These are phyloP conservation scores for Rhizopus arrhizus DNA, from an alignment of 371 early-diverging fungal species.

Conservation along the genomic window DNA sequence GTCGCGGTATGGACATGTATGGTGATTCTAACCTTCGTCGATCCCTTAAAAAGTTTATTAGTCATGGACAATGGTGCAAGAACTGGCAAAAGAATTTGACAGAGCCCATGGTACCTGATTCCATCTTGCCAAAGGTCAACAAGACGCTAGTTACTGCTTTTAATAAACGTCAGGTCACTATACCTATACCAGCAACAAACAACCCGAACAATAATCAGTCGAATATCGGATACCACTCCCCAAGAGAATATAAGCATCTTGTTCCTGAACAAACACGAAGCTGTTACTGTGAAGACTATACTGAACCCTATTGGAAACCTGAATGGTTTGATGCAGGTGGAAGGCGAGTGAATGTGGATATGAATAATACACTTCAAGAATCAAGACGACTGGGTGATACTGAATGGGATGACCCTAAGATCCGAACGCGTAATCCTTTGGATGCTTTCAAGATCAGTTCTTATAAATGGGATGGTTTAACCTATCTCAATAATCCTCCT, in stretches of 20 bases:
- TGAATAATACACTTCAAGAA: conserved; percentile 16
- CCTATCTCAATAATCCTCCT: conserved; percentile 38
- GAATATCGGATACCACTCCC: conserved; percentile 16
- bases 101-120: conserved; percentile 5
- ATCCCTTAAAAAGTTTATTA: conserved; percentile 52
- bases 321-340: conserved; percentile 34
- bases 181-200: not conserved
- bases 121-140: conserved; percentile 8
- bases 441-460: conserved; percentile 26
- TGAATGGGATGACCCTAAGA: conserved; percentile 23
- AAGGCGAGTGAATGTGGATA: conserved; percentile 26
- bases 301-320: conserved; percentile 39
- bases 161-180: not conserved
- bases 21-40: conserved; percentile 62
- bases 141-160: not conserved
- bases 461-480: conserved; percentile 60
- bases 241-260: conserved; percentile 9
- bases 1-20: conserved; percentile 43
- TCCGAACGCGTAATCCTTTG: not conserved
- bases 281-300: conserved; percentile 58
- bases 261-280: conserved; percentile 25
- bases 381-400: conserved; percentile 14
- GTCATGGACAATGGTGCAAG: conserved; percentile 56
- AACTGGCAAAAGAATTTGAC: conserved; percentile 17
- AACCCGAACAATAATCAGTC: not conserved